These are phyloP conservation scores for Akanthomyces lecanii DNA, from an alignment of 2,329 filamentous ascomycete species.

Conservation along the genomic window DNA sequence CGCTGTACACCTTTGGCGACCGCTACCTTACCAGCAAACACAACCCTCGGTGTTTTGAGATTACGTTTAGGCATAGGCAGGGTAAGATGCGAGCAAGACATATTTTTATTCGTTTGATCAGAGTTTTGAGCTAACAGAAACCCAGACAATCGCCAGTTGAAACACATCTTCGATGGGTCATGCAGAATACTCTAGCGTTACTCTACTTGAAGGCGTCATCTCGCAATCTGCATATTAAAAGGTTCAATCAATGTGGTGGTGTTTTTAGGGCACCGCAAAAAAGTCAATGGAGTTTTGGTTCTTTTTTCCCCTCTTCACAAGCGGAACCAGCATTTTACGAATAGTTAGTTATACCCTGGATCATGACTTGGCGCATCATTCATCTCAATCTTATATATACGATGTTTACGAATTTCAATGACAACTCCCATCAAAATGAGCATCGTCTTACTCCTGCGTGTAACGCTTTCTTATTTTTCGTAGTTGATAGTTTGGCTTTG, in stretches of 20 bases:
- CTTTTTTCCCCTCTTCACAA: background rate
- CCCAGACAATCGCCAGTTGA: constrained; percentile 1
- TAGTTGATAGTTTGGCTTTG: background rate
- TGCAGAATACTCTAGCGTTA: background rate
- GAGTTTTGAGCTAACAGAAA: background rate
- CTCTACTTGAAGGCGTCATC: background rate
- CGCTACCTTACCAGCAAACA: constrained; percentile 7
- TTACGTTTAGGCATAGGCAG: background rate
- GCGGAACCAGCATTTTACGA: background rate
- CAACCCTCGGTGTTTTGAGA: background rate
- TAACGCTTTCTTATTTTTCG: background rate
- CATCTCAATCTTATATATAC: background rate
- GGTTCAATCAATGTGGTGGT: background rate
- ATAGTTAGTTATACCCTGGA: constrained; percentile 4
- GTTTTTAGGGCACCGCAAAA: background rate
- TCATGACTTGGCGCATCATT: background rate
- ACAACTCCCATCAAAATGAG: background rate
- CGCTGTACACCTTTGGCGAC: constrained; percentile 9
- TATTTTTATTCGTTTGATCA: background rate
- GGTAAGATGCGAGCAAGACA: background rate
- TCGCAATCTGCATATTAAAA: background rate
- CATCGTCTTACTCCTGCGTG: no score
- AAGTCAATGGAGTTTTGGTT: background rate
- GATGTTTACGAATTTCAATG: background rate
- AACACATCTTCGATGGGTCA: constrained; percentile 3